Conservation (phyloP, 108 stramenopile species). For the Schizochytrium sp. region DNA sequence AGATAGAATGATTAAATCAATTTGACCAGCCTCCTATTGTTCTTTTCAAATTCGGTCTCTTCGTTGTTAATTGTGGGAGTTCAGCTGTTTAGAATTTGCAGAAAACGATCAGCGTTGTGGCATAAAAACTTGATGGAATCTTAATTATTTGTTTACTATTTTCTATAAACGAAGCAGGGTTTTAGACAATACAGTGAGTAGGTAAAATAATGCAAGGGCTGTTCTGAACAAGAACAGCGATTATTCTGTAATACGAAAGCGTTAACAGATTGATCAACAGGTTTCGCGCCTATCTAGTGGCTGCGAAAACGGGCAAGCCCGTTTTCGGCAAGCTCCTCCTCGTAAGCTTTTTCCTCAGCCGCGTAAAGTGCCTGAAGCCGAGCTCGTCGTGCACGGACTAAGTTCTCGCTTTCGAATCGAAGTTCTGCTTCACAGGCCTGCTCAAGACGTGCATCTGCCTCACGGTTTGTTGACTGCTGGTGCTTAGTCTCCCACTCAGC, state of each 20-base stretch:
- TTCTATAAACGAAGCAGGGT: not conserved
- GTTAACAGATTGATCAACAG: not conserved
- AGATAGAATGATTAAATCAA: no score
- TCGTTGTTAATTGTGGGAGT: no score
- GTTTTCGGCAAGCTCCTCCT: not conserved
- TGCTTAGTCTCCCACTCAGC: constrained; percentile 51
- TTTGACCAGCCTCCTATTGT: no score
- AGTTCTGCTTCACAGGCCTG: constrained; percentile 27
- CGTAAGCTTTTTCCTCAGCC: constrained; percentile 7
- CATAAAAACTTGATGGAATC: not conserved
- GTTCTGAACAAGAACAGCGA: not conserved
- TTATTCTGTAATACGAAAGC: not conserved
- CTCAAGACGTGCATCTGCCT: constrained; percentile 17
- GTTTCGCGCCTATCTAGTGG: not conserved
- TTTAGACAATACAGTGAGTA: no score
- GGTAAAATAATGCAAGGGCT: no score
- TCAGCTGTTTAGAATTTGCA: no score
- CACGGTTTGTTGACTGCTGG: not conserved
- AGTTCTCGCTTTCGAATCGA: constrained; percentile 38
- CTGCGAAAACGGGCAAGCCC: not conserved
- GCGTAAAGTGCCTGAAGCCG: not conserved
- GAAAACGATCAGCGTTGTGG: not conserved
- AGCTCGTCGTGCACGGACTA: not conserved
- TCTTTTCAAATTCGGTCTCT: no score
- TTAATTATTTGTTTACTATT: not conserved